These are phyloP conservation scores for Keithomyces neogunnii DNA, from an alignment of 2,329 filamentous ascomycete species.

Conservation along the genomic window DNA sequence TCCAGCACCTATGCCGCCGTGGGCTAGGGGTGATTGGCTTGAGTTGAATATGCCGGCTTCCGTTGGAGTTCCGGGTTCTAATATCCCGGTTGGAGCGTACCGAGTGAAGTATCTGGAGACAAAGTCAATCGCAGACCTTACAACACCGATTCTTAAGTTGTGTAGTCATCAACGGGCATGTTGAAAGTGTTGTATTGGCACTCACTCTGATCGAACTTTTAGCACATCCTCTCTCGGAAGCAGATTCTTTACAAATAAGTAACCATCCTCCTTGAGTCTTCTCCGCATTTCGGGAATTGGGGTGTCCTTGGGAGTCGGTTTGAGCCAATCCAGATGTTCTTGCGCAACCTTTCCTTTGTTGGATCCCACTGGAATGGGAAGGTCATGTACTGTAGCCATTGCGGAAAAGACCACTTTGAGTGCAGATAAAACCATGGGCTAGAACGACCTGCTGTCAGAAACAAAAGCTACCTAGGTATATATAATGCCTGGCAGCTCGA, in stretches of 20 bases:
- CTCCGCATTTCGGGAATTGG: background rate
- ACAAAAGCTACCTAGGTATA: background rate
- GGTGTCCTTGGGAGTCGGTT: background rate
- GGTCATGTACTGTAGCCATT: background rate
- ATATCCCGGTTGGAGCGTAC: slow-evolving; percentile 3
- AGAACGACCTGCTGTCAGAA: background rate
- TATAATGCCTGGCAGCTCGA: background rate
- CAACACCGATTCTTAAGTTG: too few relatives aligned
- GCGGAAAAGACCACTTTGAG: background rate
- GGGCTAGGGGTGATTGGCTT: background rate
- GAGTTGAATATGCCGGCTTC: slow-evolving; percentile 5
- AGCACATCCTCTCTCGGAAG: slow-evolving; percentile 3
- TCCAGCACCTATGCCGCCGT: slow-evolving; percentile 2
- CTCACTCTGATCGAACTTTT: slow-evolving; percentile 1
- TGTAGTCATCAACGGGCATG: too few relatives aligned
- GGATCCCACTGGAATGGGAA: slow-evolving; percentile 1
- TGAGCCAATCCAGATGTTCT: slow-evolving; percentile 1
- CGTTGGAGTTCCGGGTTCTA: slow-evolving; percentile 1
- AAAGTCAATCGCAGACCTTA: background rate
- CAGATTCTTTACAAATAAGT: slow-evolving; percentile 2
- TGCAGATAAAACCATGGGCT: background rate
- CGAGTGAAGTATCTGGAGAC: background rate
- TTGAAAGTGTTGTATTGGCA: background rate
- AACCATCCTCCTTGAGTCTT: background rate
- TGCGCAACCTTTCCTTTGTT: slow-evolving; percentile 3